Conservation (phyloP, 2,329 filamentous ascomycete species). For the Aspergillus nomiae region DNA sequence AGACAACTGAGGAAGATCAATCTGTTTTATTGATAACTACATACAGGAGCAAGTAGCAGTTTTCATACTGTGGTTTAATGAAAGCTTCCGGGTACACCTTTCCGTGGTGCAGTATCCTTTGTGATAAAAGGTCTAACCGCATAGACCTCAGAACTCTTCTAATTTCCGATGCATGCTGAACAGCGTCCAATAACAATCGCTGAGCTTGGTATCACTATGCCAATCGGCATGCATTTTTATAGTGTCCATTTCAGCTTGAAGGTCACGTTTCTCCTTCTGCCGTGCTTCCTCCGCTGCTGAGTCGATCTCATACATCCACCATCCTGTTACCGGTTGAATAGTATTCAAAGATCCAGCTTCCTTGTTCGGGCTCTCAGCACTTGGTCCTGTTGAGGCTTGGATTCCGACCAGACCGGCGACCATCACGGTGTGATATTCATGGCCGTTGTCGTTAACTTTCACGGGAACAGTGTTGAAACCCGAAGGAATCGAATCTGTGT, state of each 20-base stretch:
- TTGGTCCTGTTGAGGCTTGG: neutral
- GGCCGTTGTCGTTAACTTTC: constrained; percentile 28
- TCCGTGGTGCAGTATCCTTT: too few relatives aligned
- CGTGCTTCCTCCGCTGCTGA: neutral
- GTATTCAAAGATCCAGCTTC: neutral
- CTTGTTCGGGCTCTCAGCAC: neutral
- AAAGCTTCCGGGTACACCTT: neutral
- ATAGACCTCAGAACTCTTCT: neutral
- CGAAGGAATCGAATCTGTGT: constrained; percentile 27
- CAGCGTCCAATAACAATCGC: neutral
- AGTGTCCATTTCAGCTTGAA: neutral
- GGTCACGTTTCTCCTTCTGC: neutral
- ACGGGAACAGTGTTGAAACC: constrained; percentile 36
- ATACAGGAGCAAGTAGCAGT: neutral
- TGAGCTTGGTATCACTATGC: neutral
- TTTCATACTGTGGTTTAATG: neutral
- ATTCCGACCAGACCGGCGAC: neutral
- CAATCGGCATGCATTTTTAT: neutral
- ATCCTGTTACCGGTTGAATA: neutral
- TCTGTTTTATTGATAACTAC: neutral
- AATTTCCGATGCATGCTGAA: neutral
- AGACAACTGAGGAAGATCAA: accelerated
- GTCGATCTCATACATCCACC: neutral
- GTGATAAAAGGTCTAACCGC: too few relatives aligned
- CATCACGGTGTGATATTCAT: constrained; percentile 19